Percentiles rank a stretch among this genome's conserved stretches.
These are phyloP conservation scores for Grosmannia huntii DNA, from an alignment of 2,329 filamentous ascomycete species.

Conservation along the genomic window DNA sequence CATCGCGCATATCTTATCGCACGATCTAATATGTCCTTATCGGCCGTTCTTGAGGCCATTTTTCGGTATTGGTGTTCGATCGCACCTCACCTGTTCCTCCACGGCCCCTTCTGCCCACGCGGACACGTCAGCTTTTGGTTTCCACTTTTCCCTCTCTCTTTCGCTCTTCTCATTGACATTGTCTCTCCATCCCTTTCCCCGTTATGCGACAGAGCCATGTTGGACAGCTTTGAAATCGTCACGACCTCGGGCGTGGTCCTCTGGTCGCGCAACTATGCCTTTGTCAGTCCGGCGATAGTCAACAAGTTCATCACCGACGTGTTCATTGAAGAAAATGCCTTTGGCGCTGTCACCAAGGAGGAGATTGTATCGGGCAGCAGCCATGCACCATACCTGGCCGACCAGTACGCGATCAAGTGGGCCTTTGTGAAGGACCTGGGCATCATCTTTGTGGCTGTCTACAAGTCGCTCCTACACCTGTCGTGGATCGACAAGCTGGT, in stretches of 20 bases:
- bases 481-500: slow-evolving; percentile 96
- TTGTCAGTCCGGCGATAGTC: slow-evolving; percentile 70
- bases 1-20: not conserved
- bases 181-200: not conserved
- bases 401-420: slow-evolving; percentile 93
- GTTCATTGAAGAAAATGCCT: slow-evolving; percentile 85
- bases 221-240: slow-evolving; percentile 93
- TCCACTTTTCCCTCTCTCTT: not conserved
- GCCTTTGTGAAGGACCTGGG: slow-evolving; percentile 84
- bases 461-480: slow-evolving; percentile 86
- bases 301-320: slow-evolving; percentile 94
- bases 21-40: not conserved
- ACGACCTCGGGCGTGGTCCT: slow-evolving; percentile 94
- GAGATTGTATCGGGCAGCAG: slow-evolving; percentile 44
- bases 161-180: not conserved
- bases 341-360: slow-evolving; percentile 45
- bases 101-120: too few relatives aligned
- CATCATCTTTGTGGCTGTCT: slow-evolving; percentile 94
- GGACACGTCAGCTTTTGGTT: too few relatives aligned
- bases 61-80: not conserved
- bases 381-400: slow-evolving; percentile 63
- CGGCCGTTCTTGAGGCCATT: not conserved
- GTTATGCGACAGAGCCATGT: slow-evolving; percentile 40
- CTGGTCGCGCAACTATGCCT: slow-evolving; percentile 80
- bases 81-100: not conserved